Percentiles rank a stretch among this genome's conserved stretches.
Evolutionary conservation across 768 basidiomycete species (phyloP).

Genomic region (Lentinula edodes): DNA sequence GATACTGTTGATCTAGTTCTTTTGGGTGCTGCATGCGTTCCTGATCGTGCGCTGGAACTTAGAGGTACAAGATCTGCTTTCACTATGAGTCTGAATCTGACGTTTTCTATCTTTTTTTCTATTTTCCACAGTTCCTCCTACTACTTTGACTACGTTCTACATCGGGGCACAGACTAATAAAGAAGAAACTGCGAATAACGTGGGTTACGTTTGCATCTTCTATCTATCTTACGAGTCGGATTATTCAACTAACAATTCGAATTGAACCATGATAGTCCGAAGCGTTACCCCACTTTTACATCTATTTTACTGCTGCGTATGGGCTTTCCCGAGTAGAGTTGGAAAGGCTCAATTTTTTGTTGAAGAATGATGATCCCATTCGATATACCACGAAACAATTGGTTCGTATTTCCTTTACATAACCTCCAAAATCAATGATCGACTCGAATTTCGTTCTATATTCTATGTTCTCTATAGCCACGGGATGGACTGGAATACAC

Average conservation of each 20-base stretch:
- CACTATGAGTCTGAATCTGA: neutral
- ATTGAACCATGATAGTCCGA: conserved; percentile 25
- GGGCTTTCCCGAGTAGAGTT: conserved; percentile 63
- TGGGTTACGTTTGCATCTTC: conserved; percentile 17
- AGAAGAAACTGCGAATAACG: conserved; percentile 31
- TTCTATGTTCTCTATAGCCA: conserved; percentile 2
- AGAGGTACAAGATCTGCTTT: conserved; percentile 42
- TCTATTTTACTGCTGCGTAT: conserved; percentile 75
- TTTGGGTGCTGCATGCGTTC: conserved; percentile 77
- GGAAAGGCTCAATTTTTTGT: conserved; percentile 66
- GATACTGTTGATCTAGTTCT: conserved; percentile 78
- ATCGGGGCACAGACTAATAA: conserved; percentile 60
- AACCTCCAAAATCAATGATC: neutral
- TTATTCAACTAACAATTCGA: neutral
- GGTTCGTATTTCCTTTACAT: neutral
- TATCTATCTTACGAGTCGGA: neutral
- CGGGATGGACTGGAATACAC: conserved; percentile 43
- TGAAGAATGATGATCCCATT: conserved; percentile 41
- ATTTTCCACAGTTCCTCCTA: conserved; percentile 51
- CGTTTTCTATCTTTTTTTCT: no score
- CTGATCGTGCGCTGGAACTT: conserved; percentile 69
- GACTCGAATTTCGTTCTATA: neutral
- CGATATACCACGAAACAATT: conserved; percentile 22
- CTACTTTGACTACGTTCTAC: conserved; percentile 75
- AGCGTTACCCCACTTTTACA: conserved; percentile 54